These are phyloP conservation scores for Populus trichocarpa DNA, from an alignment of 441 rosid species.

Conservation along the genomic window DNA sequence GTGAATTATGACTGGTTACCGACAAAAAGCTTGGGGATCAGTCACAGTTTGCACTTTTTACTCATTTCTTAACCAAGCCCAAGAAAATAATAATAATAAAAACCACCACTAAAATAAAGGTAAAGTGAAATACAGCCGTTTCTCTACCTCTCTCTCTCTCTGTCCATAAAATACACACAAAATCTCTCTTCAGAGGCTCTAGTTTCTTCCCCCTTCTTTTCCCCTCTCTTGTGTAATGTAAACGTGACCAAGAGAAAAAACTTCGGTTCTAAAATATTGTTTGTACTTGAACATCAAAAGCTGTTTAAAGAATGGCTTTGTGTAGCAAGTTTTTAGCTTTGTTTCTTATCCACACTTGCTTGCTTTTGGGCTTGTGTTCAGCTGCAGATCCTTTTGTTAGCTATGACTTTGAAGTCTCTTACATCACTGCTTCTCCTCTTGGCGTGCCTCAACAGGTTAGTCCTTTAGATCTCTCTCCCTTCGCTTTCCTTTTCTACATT, in stretches of 20 bases:
- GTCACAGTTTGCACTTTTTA: not conserved
- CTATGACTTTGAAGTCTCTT: slow-evolving; percentile 73
- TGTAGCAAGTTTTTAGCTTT: slow-evolving; percentile 27
- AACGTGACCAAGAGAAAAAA: slow-evolving; percentile 17
- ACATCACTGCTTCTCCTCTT: slow-evolving; percentile 96
- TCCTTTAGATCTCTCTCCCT: slow-evolving; percentile 17
- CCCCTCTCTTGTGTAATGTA: slow-evolving; percentile 50
- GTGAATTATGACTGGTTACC: slow-evolving; percentile 30
- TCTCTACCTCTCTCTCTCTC: not conserved
- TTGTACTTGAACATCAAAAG: not conserved
- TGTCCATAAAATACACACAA: not conserved
- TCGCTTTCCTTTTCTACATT: not conserved
- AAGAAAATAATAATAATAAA: not conserved
- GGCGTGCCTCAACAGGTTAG: slow-evolving; percentile 92
- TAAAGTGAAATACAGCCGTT: too few species aligned
- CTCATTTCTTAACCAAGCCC: not conserved
- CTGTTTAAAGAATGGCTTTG: slow-evolving; percentile 44
- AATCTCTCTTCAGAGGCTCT: slow-evolving; percentile 6
- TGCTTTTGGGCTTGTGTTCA: slow-evolving; percentile 41
- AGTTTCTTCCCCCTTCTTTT: slow-evolving; percentile 19
- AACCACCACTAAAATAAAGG: not conserved
- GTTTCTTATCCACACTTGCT: slow-evolving; percentile 47
- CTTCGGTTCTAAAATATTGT: not conserved
- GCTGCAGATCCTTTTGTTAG: slow-evolving; percentile 69
- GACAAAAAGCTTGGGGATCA: slow-evolving; percentile 25